phyloP scores from a whole-genome alignment of 2,329 filamentous ascomycete genomes.

The Arthrobotrys sphaeroides region DNA sequence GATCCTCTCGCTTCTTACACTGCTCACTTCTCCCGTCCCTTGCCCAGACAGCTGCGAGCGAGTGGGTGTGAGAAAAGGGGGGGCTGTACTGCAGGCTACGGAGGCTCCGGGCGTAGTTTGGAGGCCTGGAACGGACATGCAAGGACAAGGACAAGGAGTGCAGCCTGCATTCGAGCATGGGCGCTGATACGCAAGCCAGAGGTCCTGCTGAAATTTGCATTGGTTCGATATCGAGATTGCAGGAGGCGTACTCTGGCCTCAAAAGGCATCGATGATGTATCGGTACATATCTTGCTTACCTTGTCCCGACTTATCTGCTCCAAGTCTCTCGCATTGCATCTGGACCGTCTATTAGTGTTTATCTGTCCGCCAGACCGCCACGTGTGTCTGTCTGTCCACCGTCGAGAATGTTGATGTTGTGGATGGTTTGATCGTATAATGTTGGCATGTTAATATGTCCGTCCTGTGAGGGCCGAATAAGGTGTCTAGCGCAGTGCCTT shows the following conservation, averaged over 20 bases:
- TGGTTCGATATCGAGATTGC: slow-evolving; percentile 31
- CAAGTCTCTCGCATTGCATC: no score
- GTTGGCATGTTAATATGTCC: slow-evolving; percentile 22
- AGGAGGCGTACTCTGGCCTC: slow-evolving; percentile 28
- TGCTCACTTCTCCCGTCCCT: neutral
- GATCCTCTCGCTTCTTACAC: neutral
- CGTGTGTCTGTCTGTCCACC: neutral
- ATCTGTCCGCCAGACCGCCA: neutral
- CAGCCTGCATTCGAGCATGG: slow-evolving; percentile 16
- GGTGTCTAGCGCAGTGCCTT: slow-evolving; percentile 20
- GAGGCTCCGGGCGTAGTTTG: slow-evolving; percentile 7
- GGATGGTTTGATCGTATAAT: slow-evolving; percentile 4
- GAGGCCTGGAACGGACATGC: slow-evolving; percentile 20
- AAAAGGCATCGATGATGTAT: slow-evolving; percentile 23
- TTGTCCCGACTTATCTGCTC: no score
- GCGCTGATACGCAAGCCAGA: slow-evolving; percentile 21
- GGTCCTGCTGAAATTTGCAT: slow-evolving; percentile 31
- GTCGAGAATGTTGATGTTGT: slow-evolving; percentile 10
- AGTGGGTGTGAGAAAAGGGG: slow-evolving; percentile 19
- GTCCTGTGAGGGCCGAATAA: slow-evolving; percentile 18
- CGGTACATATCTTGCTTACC: slow-evolving; percentile 19
- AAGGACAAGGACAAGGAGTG: slow-evolving; percentile 12
- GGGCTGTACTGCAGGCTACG: slow-evolving; percentile 11
- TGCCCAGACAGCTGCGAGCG: neutral
- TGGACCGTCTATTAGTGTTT: no score